Evolutionary conservation across 2,329 filamentous ascomycete genomes (phyloP).

Genomic region (Sporothrix schenckii): DNA sequence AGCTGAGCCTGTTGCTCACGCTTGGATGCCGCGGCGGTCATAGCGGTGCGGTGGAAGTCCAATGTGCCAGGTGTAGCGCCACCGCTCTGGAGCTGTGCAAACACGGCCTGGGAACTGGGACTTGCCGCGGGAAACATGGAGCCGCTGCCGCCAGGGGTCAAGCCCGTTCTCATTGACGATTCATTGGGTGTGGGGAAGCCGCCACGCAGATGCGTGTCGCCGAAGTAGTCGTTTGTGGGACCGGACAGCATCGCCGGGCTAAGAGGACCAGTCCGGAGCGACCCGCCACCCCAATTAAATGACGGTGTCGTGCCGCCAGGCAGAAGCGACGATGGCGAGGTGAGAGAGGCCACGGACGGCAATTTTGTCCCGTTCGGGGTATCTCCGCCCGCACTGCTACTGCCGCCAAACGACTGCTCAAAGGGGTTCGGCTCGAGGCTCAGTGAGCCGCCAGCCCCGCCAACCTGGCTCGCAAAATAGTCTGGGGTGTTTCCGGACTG

Average conservation of each 20-base stretch:
- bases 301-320: constrained; percentile 72
- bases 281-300: constrained; percentile 80
- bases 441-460: constrained; percentile 53
- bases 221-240: constrained; percentile 83
- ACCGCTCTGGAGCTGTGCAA: constrained; percentile 76
- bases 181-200: constrained; percentile 96
- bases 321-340: constrained; percentile 81
- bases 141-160: constrained; percentile 92
- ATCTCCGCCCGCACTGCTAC: constrained; percentile 61
- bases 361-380: constrained; percentile 83
- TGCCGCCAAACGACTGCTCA: constrained; percentile 81
- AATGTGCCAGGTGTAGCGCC: constrained; percentile 86
- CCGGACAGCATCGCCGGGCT: constrained; percentile 97
- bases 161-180: constrained; percentile 84
- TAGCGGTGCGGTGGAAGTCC: constrained; percentile 91
- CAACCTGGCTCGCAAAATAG: constrained; percentile 65
- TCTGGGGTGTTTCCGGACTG: constrained; percentile 60
- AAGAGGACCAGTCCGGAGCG: constrained; percentile 85
- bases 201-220: constrained; percentile 75
- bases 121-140: constrained; percentile 96
- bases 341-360: constrained; percentile 85
- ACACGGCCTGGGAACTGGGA: constrained; percentile 81
- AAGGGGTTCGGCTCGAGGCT: constrained; percentile 93
- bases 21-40: constrained; percentile 75
- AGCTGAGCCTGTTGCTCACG: constrained; percentile 52